Evolutionary conservation across 257 asterid species (phyloP), one percentile per base, ranked within the genome.

Genomic region (Solanum bulbocastanum): DNA sequence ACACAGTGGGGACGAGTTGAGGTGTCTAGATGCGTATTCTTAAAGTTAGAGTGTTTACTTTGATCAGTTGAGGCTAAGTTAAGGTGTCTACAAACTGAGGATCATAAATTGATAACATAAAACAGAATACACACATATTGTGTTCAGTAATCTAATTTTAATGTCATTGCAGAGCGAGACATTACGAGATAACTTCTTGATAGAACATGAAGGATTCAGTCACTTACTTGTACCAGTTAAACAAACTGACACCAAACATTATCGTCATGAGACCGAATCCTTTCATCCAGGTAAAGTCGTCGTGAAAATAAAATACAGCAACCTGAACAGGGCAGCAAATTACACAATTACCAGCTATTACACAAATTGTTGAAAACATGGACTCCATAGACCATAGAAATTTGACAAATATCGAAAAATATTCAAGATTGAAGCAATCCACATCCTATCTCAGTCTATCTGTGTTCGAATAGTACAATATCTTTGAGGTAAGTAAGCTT

Each of bases 211-310:
- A 79, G 66, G 39, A 30, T 46, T 27, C n/a, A 86, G 86, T 88
- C 58, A 97, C 99, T 97, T 96, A 97, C 99, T 97, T 97, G 98
- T 96, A 97, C 99, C 97, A 96, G 91, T 97, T 97, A 87, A 97
- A 97, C 87, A 97, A 92, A 89, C 99, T 89, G 93, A 97, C 99
- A 74, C 99, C 99, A 82, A 91, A 60, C 95, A 97, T 92, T 83
- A 97, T 97, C 2, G 92, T 96, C 78, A 88, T 73, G 83, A 97
- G 98, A 86, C 99, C 99, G 62, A 86, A 88, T 32, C 98, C 99
- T 90, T 97, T 97, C 93, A 95, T 86, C 95, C 95, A 91, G 85
- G 98, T 95, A 90, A 97, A 97, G 90, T 95, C 88, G 60, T 97
- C 99, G 36, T 95, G 99, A 91, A 97, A 97, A 88, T 96, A 97